Base-by-base conservation (phyloP, 1,284 basidiomycete genomes). In the Ustilago nuda region DNA sequence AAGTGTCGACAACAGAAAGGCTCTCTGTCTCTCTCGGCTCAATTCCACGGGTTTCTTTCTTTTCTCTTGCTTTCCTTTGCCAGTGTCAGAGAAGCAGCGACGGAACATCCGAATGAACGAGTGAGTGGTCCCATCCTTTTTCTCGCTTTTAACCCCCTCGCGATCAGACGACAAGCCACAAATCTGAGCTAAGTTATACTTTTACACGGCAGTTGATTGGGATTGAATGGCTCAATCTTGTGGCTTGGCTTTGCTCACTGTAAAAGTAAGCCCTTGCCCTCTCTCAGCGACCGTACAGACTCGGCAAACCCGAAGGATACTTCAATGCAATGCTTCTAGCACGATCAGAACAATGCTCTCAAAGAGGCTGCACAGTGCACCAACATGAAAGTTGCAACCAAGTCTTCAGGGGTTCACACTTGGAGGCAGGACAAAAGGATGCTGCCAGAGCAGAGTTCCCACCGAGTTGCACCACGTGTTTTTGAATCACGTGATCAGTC, bases 21-120 rank as follows among this genome's bases (percentile, higher is more conserved):
- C 27, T 5, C 8, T 48, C 43, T 46, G 8, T 56, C 55, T 56
- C 41, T 36, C 23, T 50, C 43, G 43, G 43, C 43, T 45, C 43
- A 7, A 19, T n/a, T 45, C 13, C 32, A 30, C 48, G 32, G 48
- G 13, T 51, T 32, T 35, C 32, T 51, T 51, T 35, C 32, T 17
- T 23, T 51, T 32, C 17, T 19, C 19, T 51, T 51, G 27, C 50
- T 32, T 50, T 13, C 35, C 15, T 41, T 30, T 30, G 39, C 41
- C 27, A 27, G 19, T 55, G 39, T 17, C 7, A 41, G 39, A 41
- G 39, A 12, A 41, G 39, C 39, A 17, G 39, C 39, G 39, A 4
- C 39, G 39, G 39, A 41, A 41, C 11, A 41, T 15, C 54, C 46
- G 46, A 50, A 12, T 11, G 27, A 27, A 50, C 46, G 27, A 23